Percentiles rank a stretch among this genome's conserved stretches.
phyloP scores from a whole-genome alignment of 768 basidiomycete genomes.

The Podaxis sp. region DNA sequence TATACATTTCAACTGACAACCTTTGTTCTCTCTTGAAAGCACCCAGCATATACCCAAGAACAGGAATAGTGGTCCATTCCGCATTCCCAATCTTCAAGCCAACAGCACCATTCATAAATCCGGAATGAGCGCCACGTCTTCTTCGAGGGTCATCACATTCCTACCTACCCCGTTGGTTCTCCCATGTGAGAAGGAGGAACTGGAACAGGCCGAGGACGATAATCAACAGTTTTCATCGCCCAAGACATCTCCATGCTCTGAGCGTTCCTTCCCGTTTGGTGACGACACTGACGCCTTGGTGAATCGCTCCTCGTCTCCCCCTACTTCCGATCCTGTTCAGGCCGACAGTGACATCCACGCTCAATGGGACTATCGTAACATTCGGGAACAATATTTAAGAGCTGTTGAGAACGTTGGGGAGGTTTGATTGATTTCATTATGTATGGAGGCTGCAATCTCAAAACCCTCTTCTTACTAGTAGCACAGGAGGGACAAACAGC shows the following conservation, averaged over 20 bases:
- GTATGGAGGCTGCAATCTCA: neutral
- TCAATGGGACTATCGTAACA: neutral
- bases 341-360: neutral
- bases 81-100: conserved; percentile 1
- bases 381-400: neutral
- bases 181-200: too few species aligned
- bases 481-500: neutral
- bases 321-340: neutral
- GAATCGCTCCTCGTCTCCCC: conserved; percentile 2
- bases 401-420: neutral
- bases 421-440: neutral
- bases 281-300: neutral
- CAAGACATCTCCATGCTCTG: conserved; percentile 6
- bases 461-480: neutral
- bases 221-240: conserved; percentile 2
- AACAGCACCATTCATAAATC: neutral
- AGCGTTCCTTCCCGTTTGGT: neutral
- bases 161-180: conserved; percentile 5
- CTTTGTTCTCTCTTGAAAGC: neutral
- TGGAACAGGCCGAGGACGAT: neutral
- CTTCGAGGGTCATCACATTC: conserved; percentile 9
- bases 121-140: conserved; percentile 3
- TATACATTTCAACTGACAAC: neutral
- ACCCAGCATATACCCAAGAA: neutral
- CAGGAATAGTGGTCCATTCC: conserved; percentile 9